Conservation (phyloP, 2,329 filamentous ascomycete species). For the Cladosporium sp. region DNA sequence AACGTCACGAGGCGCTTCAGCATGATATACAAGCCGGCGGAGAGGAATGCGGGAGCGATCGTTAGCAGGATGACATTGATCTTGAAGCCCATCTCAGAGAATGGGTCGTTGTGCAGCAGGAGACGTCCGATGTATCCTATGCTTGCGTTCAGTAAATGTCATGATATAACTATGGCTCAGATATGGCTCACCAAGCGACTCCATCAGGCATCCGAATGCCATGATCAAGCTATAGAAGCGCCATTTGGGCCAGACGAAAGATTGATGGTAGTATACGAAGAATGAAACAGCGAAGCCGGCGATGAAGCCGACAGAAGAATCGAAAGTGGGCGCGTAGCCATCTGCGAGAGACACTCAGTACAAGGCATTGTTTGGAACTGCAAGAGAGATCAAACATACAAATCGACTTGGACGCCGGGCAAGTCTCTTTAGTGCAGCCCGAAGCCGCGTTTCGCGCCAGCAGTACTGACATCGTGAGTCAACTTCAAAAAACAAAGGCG, state of each 20-base stretch:
- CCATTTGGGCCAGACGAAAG: conserved; percentile 33
- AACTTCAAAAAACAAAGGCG: neutral
- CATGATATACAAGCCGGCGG: conserved; percentile 48
- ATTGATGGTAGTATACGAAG: conserved; percentile 35
- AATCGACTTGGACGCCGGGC: neutral
- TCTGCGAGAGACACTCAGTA: conserved; percentile 12
- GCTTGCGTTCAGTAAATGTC: neutral
- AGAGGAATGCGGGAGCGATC: conserved; percentile 46
- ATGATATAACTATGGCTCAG: neutral
- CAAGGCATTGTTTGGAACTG: neutral
- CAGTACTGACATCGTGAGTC: neutral
- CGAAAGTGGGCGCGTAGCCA: conserved; percentile 40
- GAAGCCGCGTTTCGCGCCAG: neutral
- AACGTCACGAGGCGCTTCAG: conserved; percentile 44
- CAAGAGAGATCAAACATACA: conserved; percentile 21
- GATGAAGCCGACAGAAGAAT: conserved; percentile 43
- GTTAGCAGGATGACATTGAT: conserved; percentile 47
- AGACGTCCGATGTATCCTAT: conserved; percentile 47
- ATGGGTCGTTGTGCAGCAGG: conserved; percentile 45
- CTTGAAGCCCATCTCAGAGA: conserved; percentile 44
- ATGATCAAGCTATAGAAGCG: conserved; percentile 45
- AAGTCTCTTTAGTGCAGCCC: neutral
- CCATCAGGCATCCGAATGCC: conserved; percentile 44
- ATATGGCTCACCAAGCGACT: conserved; percentile 26
- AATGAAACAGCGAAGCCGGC: conserved; percentile 37